Percentiles rank a stretch among this genome's conserved stretches.
phyloP scores from a whole-genome alignment of 1,139 yeast genomes.

The Scheffersomyces lignicola region DNA sequence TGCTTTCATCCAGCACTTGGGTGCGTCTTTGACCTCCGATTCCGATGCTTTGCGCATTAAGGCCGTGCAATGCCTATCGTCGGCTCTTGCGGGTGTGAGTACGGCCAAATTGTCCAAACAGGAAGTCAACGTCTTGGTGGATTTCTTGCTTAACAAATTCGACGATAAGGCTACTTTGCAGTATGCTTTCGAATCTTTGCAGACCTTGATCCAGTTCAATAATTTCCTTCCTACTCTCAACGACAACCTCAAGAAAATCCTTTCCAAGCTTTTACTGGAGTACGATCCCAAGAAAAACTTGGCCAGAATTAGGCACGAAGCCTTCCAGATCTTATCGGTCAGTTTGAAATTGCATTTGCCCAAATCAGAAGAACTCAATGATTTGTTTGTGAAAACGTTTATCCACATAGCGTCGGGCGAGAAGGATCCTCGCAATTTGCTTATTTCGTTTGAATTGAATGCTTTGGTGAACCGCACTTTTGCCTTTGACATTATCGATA shows the following conservation, averaged over 20 bases:
- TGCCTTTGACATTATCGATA: constrained; percentile 29
- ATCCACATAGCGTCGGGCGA: constrained; percentile 78
- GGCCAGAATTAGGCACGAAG: constrained; percentile 63
- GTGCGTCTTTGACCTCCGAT: constrained; percentile 63
- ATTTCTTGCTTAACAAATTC: constrained; percentile 64
- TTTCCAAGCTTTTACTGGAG: constrained; percentile 39
- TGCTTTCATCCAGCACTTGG: constrained; percentile 37
- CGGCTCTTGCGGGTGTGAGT: constrained; percentile 37
- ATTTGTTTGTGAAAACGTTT: constrained; percentile 54
- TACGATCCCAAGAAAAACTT: constrained; percentile 63
- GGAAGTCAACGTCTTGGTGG: constrained; percentile 67
- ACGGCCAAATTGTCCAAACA: constrained; percentile 48
- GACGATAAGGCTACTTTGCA: constrained; percentile 60
- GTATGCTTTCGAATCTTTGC: constrained; percentile 57
- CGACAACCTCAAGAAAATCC: constrained; percentile 31
- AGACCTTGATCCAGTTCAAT: constrained; percentile 50
- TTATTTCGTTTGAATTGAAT: constrained; percentile 67
- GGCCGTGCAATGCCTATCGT: constrained; percentile 61
- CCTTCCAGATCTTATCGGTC: constrained; percentile 52
- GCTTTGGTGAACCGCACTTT: constrained; percentile 47
- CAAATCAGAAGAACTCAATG: constrained; percentile 20
- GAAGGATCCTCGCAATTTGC: constrained; percentile 87
- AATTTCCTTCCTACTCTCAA: constrained; percentile 33
- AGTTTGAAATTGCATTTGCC: constrained; percentile 25
- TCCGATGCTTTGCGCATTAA: constrained; percentile 51